Evolutionary conservation across 129 eudicot genomes (phyloP), one percentile per base, ranked within the genome.

Genomic region (Flaveria linearis): DNA sequence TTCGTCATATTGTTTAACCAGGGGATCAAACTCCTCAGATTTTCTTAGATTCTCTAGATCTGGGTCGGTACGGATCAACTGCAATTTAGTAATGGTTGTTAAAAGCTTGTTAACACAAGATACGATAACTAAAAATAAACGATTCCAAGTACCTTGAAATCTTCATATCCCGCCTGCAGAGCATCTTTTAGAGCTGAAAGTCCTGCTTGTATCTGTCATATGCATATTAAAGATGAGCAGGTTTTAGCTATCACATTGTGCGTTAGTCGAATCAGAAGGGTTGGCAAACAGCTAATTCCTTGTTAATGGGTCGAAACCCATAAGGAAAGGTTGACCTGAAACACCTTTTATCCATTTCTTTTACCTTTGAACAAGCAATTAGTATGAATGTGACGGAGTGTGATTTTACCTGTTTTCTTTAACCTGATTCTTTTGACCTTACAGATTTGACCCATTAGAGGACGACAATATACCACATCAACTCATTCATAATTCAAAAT

Each of bases 141-240:
- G n/a, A n/a, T n/a, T n/a, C n/a, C n/a, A n/a, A n/a, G n/a, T n/a
- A n/a, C n/a, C n/a, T n/a, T n/a, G 71, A 85, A 94, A 82, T 94
- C 99, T 86, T 94, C 97, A 49, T 76, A 94, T 72, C 96, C 97
- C 28, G 79, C 85, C 79, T 91, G 70, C 86, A 94, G 4, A 11
- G 99, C 97, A 80, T 91, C 99, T 88, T 91, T 84, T 17, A 94
- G 90, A n/a, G 99, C 99, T 41, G 97, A 91, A 16, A 91, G 84
- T 41, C 93, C 99, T 6, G 97, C 99, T 89, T 94, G 91, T 79
- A 86, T 68, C 97, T 93, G 79, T 73, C 73, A 81, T 69, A 52
- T 74, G 39, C 15, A 25, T 57, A 69, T 57, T n/a, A 41, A 78
- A n/a, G 18, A 16, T 69, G 45, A 77, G 68, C 69, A 55, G 28